phyloP scores from a whole-genome alignment of 441 rosid species.

The Corymbia citriodora region DNA sequence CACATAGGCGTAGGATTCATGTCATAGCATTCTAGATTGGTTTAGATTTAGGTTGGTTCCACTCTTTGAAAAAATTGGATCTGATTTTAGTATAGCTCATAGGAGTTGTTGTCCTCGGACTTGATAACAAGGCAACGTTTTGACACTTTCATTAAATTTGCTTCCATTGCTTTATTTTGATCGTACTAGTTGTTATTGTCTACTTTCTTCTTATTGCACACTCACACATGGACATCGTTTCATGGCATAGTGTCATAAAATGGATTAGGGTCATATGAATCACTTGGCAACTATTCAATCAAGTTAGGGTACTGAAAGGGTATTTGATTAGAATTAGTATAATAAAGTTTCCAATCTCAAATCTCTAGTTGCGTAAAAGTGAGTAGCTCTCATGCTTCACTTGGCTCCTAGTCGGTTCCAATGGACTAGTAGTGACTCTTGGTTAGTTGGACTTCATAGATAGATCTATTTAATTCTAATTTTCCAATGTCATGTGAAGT shows the following conservation, averaged over 20 bases:
- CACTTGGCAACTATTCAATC: neutral
- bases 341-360: no score
- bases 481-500: neutral
- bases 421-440: accelerated
- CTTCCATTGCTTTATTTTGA: neutral
- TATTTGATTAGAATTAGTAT: no score
- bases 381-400: neutral
- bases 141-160: neutral
- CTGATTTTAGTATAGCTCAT: neutral
- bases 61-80: neutral
- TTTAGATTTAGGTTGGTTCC: neutral
- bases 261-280: neutral
- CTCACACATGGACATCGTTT: no score
- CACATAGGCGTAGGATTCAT: neutral
- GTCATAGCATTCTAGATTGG: neutral
- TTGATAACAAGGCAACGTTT: no score
- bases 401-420: neutral
- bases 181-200: no score
- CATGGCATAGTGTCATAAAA: neutral
- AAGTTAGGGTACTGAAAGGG: neutral
- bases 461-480: no score
- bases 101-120: accelerated
- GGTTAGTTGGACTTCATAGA: neutral
- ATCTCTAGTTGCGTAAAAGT: no score
- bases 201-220: no score